Evolutionary conservation across 495 filamentous ascomycete species (phyloP), one percentile per base, ranked within the genome.

Genomic region (Astrothelium subdiscretum): DNA sequence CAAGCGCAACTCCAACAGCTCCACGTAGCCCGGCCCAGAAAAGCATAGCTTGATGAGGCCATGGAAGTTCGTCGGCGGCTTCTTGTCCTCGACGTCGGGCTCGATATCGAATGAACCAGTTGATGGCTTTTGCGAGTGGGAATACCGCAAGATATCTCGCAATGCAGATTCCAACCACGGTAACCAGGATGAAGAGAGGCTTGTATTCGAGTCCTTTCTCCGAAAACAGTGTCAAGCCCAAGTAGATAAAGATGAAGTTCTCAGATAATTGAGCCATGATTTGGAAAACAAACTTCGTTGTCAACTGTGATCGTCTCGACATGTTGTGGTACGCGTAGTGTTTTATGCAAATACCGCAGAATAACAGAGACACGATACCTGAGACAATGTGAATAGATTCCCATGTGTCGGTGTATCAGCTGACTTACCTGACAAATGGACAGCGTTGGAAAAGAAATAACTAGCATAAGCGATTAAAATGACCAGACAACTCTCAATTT

Each of bases 301-400:
- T 97, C 68, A 98, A 83, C 70, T 98, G 94, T 24, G 95, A 96
- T 48, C 94, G 87, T 48, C 94, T 87, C 31, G 94, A 98, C 94
- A 98, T 98, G 77, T 98, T 98, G 78, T 96, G 97, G 78, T 98
- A 98, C 44, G 94, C 94, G 69, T 98, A 97, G 72, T 98, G 94
- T 73, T 98, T 98, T 35, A 98, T 80, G 8, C 94, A 96, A 63
- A 98, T 98, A 32, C 94, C 94, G 73, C 95, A 97, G 77, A 98
- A 97, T 12, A 98, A 78, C 61, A 98, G 81, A 20, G 94, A 94
- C 60, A 98, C 94, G 67, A 98, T 98, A 62, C 94, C 92, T 97
- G 62, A 10, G 27, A 59, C 4, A n/a, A 20, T n/a, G 43, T 54
- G 64, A 60, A 13, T 27, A 8, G 20, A n/a, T 1, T 8, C 20